A percentile compares a stretch with the other conserved stretches of the same genome.
These are phyloP conservation scores for Lecanicillium sp. DNA, from an alignment of 2,329 filamentous ascomycete genomes.

Conservation along the genomic window DNA sequence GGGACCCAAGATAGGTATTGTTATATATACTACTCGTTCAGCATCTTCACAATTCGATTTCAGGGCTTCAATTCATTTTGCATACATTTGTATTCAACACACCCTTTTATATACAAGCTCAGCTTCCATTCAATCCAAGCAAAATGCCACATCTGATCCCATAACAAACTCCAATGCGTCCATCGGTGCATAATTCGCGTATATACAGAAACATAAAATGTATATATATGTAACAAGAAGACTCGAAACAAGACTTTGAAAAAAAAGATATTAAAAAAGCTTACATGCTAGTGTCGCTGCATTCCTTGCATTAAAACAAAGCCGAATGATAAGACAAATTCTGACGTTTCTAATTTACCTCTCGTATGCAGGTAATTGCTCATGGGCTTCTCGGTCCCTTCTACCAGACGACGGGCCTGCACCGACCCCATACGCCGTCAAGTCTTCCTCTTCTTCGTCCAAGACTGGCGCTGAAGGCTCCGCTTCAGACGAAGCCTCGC, in stretches of 20 bases:
- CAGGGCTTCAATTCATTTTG: too few relatives aligned
- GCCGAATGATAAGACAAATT: too few relatives aligned
- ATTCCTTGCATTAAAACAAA: too few relatives aligned
- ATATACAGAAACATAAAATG: neutral
- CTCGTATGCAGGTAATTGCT: slow-evolving; percentile 32
- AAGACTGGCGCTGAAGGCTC: slow-evolving; percentile 51
- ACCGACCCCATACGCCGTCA: slow-evolving; percentile 22
- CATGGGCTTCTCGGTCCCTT: slow-evolving; percentile 10
- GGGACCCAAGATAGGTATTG: too few relatives aligned
- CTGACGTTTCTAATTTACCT: slow-evolving; percentile 17
- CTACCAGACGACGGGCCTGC: slow-evolving; percentile 14
- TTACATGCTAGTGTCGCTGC: too few relatives aligned
- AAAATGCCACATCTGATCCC: too few relatives aligned
- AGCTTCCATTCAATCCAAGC: too few relatives aligned
- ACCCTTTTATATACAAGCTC: too few relatives aligned
- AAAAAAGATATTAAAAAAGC: too few relatives aligned
- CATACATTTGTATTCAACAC: too few relatives aligned
- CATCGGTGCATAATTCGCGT: neutral
- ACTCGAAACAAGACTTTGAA: neutral
- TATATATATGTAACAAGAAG: neutral
- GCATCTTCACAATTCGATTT: too few relatives aligned
- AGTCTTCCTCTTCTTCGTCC: slow-evolving; percentile 46
- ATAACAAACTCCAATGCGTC: neutral
- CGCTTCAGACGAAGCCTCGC: slow-evolving; percentile 9
- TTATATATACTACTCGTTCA: too few relatives aligned